Conservation (phyloP, 2,329 filamentous ascomycete genomes). For the Xylariaceae sp. region DNA sequence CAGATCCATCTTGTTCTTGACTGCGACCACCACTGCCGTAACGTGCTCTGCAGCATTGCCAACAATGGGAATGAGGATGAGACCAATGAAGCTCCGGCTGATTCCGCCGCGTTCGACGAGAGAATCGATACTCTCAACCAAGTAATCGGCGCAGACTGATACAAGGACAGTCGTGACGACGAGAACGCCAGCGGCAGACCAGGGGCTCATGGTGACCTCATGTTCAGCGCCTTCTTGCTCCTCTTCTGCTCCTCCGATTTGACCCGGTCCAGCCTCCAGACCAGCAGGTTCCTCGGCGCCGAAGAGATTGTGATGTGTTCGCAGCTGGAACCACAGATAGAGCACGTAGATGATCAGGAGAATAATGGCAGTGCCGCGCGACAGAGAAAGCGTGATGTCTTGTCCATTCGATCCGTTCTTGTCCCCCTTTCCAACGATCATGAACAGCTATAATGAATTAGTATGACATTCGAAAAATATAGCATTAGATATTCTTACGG, state of each 20-base stretch:
- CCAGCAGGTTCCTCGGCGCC: slow-evolving; percentile 42
- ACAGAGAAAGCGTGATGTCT: slow-evolving; percentile 63
- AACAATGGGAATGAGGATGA: slow-evolving; percentile 74
- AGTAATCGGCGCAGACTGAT: slow-evolving; percentile 68
- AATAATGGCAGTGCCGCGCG: slow-evolving; percentile 70
- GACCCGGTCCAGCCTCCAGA: slow-evolving; percentile 16
- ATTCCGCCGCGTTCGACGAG: slow-evolving; percentile 65
- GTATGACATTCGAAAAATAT: not conserved
- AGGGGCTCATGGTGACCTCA: slow-evolving; percentile 51
- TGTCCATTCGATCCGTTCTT: slow-evolving; percentile 37
- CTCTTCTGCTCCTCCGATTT: slow-evolving; percentile 26
- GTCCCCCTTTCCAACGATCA: slow-evolving; percentile 46
- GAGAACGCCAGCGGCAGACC: slow-evolving; percentile 61
- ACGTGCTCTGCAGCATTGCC: slow-evolving; percentile 79
- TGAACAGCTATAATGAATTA: slow-evolving; percentile 51
- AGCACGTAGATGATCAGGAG: slow-evolving; percentile 68
- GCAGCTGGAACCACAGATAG: slow-evolving; percentile 74
- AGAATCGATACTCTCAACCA: slow-evolving; percentile 69
- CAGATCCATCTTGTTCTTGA: slow-evolving; percentile 70
- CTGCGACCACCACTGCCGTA: slow-evolving; percentile 72
- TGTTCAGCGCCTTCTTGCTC: slow-evolving; percentile 34
- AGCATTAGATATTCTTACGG: slow-evolving; percentile 38
- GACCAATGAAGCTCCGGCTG: slow-evolving; percentile 75
- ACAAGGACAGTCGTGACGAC: slow-evolving; percentile 65
- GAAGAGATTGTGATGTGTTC: slow-evolving; percentile 68